A percentile compares a stretch with the other conserved stretches of the same genome.
Conservation (phyloP, 495 filamentous ascomycete genomes). For the Hypoxylon subgilvum region DNA sequence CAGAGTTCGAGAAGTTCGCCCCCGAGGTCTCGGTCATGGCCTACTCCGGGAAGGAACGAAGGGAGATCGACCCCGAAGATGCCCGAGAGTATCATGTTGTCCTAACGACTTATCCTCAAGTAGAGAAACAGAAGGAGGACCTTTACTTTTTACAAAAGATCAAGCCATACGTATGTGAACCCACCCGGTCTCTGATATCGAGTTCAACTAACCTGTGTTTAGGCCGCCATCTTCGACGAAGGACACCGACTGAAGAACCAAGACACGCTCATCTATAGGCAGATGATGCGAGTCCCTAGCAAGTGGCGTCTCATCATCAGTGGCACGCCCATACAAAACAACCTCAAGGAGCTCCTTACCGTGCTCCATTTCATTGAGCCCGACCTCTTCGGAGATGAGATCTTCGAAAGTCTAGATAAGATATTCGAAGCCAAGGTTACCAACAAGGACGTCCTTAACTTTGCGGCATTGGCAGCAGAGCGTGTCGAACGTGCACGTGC, state of each 20-base stretch:
- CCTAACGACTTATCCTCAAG: constrained; percentile 79
- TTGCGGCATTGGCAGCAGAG: constrained; percentile 79
- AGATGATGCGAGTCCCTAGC: constrained; percentile 77
- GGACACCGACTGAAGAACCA: constrained; percentile 90
- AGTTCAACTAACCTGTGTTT: constrained; percentile 15
- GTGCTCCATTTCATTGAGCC: constrained; percentile 92
- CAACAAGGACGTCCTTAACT: constrained; percentile 73
- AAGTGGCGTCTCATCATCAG: constrained; percentile 84
- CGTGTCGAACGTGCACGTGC: constrained; percentile 84
- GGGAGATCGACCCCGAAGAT: constrained; percentile 66
- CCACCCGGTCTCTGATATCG: neutral
- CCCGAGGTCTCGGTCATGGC: constrained; percentile 74
- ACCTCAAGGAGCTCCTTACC: constrained; percentile 86
- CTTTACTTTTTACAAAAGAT: constrained; percentile 46
- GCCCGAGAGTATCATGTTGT: constrained; percentile 72
- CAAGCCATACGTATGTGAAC: constrained; percentile 52
- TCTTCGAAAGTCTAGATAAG: constrained; percentile 71
- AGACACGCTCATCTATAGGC: constrained; percentile 77
- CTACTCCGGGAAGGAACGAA: constrained; percentile 74
- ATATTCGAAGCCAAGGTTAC: constrained; percentile 92
- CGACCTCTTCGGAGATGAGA: constrained; percentile 72
- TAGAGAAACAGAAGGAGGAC: constrained; percentile 48
- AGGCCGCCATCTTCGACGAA: constrained; percentile 84
- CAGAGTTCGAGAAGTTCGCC: constrained; percentile 88
- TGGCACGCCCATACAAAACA: constrained; percentile 95